Conservation (phyloP, 306 rosid species). For the Casuarina cunninghamiana region DNA sequence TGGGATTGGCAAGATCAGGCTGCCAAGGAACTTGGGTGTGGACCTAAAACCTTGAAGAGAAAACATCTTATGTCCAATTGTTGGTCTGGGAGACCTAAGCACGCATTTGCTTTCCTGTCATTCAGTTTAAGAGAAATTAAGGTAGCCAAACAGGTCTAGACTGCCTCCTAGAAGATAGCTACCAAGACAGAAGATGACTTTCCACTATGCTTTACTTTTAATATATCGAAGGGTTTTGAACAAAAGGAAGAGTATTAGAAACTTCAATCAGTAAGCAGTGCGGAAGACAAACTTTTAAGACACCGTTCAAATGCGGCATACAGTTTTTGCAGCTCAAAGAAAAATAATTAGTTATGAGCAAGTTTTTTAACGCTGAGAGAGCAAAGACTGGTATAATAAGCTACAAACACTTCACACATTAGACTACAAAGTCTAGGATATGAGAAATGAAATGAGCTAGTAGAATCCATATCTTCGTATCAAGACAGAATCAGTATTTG, state of each 20-base stretch:
- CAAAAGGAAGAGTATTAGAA: not conserved
- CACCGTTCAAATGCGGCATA: not conserved
- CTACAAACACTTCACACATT: not conserved
- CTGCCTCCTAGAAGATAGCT: slow-evolving; percentile 14
- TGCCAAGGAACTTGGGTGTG: slow-evolving; percentile 56
- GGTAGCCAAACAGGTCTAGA: slow-evolving; percentile 42
- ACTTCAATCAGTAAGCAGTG: not conserved
- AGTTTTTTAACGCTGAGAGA: not conserved
- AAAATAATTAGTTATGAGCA: not conserved
- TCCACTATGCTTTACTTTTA: not conserved
- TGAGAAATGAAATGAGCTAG: not conserved
- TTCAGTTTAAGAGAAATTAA: slow-evolving; percentile 55
- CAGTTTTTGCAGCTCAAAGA: not conserved
- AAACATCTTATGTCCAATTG: slow-evolving; percentile 56
- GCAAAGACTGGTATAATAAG: not conserved
- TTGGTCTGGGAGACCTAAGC: slow-evolving; percentile 68
- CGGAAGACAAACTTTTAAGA: not conserved
- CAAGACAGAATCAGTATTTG: not conserved
- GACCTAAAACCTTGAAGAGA: slow-evolving; percentile 51
- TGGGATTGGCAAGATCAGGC: slow-evolving; percentile 45
- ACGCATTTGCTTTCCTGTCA: slow-evolving; percentile 84
- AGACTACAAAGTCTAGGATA: not conserved
- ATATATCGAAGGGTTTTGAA: not conserved
- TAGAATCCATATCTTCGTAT: not conserved
- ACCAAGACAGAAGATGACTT: slow-evolving; percentile 9